Evolutionary conservation across 306 rosid genomes (phyloP).

Genomic region (Citrullus amarus): DNA sequence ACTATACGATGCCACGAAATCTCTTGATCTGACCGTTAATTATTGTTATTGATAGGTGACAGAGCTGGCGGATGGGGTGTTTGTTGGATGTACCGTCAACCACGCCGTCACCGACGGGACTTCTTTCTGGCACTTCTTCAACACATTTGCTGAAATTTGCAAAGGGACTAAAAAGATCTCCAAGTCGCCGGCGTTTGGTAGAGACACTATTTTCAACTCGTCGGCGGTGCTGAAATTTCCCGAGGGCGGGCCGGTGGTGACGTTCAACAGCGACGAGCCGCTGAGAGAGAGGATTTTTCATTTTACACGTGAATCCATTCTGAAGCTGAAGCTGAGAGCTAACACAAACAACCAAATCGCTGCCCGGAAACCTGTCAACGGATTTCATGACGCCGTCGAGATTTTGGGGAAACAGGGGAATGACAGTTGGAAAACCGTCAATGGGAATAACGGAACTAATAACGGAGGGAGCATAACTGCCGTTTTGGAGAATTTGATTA

Average conservation of each 20-base stretch:
- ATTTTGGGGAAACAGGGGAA: conserved; percentile 10
- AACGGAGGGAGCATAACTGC: conserved; percentile 2
- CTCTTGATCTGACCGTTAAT: too few relatives aligned
- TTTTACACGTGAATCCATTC: conserved; percentile 11
- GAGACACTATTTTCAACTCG: conserved; percentile 12
- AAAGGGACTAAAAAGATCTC: conserved; percentile 12
- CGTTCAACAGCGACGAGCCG: conserved; percentile 14
- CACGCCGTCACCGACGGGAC: conserved; percentile 19
- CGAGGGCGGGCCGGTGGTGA: conserved; percentile 10
- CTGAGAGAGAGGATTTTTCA: conserved; percentile 15
- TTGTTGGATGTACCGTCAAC: conserved; percentile 14
- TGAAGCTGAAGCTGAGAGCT: conserved; percentile 9
- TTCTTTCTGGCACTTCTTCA: conserved; percentile 17
- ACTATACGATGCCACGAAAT: too few relatives aligned
- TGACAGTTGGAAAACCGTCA: conserved; percentile 12
- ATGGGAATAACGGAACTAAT: not conserved
- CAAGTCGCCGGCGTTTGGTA: conserved; percentile 6
- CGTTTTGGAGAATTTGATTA: conserved; percentile 9
- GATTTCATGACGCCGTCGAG: not conserved
- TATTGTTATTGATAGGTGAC: not conserved
- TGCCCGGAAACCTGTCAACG: not conserved
- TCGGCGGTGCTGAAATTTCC: conserved; percentile 9
- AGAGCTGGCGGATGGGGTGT: conserved; percentile 14
- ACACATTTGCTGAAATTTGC: conserved; percentile 14
- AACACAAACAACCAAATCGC: not conserved